Evolutionary conservation across 2,329 filamentous ascomycete genomes (phyloP).

Genomic region (Pestalotiopsis sp.): DNA sequence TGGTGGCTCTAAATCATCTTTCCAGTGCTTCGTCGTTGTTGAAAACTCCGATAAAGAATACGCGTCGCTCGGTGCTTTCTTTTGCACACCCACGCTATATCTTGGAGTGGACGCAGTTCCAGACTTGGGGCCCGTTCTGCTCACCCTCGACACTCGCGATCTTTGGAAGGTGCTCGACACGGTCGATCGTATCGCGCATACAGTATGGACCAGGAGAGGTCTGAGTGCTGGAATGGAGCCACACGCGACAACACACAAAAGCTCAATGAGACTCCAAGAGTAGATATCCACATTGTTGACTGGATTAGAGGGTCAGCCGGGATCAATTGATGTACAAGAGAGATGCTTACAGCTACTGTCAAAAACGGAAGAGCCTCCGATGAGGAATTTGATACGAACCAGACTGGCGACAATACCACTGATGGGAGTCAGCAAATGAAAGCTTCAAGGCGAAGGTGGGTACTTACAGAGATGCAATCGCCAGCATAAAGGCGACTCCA

Average conservation of each 20-base stretch:
- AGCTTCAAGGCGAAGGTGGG: background rate
- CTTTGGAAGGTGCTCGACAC: conserved; percentile 1
- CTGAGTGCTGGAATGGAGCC: conserved; percentile 2
- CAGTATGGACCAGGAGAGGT: background rate
- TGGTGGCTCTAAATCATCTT: background rate
- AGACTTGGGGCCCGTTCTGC: background rate
- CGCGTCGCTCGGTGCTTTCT: background rate
- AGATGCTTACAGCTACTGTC: conserved; percentile 7
- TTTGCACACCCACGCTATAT: background rate
- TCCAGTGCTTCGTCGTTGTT: conserved; percentile 5
- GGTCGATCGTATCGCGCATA: background rate
- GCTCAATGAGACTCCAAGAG: conserved; percentile 10
- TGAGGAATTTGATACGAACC: conserved; percentile 4
- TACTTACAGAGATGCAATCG: conserved; percentile 10
- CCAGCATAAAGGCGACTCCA: conserved; percentile 4
- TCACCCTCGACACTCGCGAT: background rate
- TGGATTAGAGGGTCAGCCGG: background rate
- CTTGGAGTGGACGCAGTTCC: background rate
- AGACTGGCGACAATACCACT: conserved; percentile 10
- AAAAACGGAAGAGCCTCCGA: background rate
- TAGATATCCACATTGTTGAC: conserved; percentile 6
- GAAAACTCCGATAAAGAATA: background rate
- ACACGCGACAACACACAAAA: conserved; percentile 6
- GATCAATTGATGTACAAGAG: too few relatives aligned
- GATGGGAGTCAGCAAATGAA: background rate